Conservation (phyloP, 2,329 filamentous ascomycete species). For the Ascosphaera pollenicola region DNA sequence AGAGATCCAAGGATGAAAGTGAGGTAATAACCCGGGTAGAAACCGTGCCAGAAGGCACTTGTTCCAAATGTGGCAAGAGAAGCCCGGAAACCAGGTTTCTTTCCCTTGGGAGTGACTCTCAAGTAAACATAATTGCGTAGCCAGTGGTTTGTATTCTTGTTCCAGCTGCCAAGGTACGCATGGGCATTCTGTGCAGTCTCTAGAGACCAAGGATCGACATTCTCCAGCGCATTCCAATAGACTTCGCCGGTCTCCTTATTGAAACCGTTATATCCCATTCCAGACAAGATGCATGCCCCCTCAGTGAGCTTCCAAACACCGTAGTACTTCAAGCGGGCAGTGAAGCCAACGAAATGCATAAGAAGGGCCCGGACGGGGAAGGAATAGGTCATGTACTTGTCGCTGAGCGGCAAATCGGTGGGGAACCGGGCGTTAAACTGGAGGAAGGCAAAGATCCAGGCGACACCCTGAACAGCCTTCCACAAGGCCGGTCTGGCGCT, state of each 20-base stretch:
- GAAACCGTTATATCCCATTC: constrained; percentile 83
- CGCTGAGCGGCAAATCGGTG: constrained; percentile 38
- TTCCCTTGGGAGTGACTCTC: constrained; percentile 79
- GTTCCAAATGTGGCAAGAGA: constrained; percentile 87
- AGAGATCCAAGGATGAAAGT: constrained; percentile 77
- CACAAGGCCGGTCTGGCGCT: constrained; percentile 65
- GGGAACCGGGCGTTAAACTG: constrained; percentile 47
- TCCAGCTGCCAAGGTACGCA: constrained; percentile 80
- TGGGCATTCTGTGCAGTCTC: constrained; percentile 88
- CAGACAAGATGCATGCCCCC: constrained; percentile 80
- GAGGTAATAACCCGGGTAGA: constrained; percentile 91
- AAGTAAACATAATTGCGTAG: constrained; percentile 89
- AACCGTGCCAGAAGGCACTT: constrained; percentile 94
- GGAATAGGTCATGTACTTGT: constrained; percentile 42
- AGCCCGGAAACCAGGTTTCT: constrained; percentile 89
- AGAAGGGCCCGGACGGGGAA: constrained; percentile 55
- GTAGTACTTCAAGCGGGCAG: constrained; percentile 80
- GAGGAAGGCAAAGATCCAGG: constrained; percentile 64
- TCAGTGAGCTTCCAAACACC: constrained; percentile 88
- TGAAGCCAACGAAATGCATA: constrained; percentile 65
- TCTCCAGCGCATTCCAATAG: constrained; percentile 74
- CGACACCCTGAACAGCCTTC: constrained; percentile 50
- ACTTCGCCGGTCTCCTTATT: constrained; percentile 68
- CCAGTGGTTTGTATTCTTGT: constrained; percentile 98
- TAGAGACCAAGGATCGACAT: constrained; percentile 67